A percentile compares a stretch with the other conserved stretches of the same genome.
These are phyloP conservation scores for Alnus rubra DNA, from an alignment of 306 rosid species.

Conservation along the genomic window DNA sequence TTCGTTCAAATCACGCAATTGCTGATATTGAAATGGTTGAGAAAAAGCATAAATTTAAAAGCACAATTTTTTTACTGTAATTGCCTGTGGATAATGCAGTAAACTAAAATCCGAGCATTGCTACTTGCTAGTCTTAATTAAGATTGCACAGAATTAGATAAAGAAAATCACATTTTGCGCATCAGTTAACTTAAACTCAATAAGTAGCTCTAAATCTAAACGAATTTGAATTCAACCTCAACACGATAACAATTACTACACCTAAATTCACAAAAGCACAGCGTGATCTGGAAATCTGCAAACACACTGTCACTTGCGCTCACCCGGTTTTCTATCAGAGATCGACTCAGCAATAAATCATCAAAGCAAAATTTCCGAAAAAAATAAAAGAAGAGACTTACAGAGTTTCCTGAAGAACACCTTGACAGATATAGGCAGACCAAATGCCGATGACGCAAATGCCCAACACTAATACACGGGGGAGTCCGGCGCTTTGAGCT, in stretches of 20 bases:
- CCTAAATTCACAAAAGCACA: not conserved
- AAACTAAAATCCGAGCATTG: too few species aligned
- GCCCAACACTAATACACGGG: constrained; percentile 69
- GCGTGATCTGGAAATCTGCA: not conserved
- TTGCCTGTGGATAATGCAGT: too few species aligned
- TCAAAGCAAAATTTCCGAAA: not conserved
- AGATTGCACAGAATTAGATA: too few species aligned
- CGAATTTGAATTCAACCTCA: too few species aligned
- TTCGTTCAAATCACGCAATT: not conserved
- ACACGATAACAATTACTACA: not conserved
- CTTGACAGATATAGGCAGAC: constrained; percentile 95
- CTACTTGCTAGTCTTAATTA: too few species aligned
- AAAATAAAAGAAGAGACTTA: constrained; percentile 31
- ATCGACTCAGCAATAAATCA: constrained; percentile 1
- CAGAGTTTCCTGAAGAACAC: constrained; percentile 95
- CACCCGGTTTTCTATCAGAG: not conserved
- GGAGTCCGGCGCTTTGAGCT: constrained; percentile 73
- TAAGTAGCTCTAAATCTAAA: too few species aligned
- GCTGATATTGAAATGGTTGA: too few species aligned
- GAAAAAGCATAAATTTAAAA: too few species aligned
- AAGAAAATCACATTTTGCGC: not conserved
- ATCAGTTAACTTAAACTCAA: too few species aligned
- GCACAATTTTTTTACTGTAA: too few species aligned
- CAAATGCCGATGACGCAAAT: constrained; percentile 92
- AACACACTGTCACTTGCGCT: not conserved